These are phyloP conservation scores for Ophiostoma angusticollis DNA, from an alignment of 2,329 filamentous ascomycete species.

Conservation along the genomic window DNA sequence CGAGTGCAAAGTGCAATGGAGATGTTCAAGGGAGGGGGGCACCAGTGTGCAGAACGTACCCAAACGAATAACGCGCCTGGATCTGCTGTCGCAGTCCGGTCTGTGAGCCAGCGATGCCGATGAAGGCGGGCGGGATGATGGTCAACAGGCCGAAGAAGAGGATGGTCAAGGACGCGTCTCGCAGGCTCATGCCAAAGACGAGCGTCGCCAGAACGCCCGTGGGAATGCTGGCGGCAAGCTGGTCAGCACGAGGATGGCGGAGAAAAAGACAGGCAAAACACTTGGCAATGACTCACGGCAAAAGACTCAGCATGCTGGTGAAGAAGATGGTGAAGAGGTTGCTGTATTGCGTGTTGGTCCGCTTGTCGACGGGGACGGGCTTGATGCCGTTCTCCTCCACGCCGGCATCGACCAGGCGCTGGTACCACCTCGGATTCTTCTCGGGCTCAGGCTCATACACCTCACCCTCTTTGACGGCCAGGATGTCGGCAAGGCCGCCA, in stretches of 20 bases:
- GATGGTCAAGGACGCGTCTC: constrained; percentile 43
- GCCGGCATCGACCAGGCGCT: constrained; percentile 29
- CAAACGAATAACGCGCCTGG: constrained; percentile 48
- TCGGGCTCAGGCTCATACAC: constrained; percentile 20
- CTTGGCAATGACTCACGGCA: constrained; percentile 35
- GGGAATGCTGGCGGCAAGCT: constrained; percentile 29
- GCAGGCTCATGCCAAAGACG: constrained; percentile 38
- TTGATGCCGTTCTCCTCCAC: constrained; percentile 42
- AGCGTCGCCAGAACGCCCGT: constrained; percentile 46
- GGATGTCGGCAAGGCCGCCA: constrained; percentile 15
- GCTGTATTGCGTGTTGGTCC: constrained; percentile 38
- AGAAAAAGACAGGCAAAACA: not conserved
- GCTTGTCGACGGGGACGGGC: constrained; percentile 40
- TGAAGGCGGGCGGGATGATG: constrained; percentile 40
- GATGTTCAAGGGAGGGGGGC: too few relatives aligned
- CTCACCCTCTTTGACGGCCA: constrained; percentile 21
- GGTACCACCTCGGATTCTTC: constrained; percentile 28
- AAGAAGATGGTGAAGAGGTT: constrained; percentile 51
- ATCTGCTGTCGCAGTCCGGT: constrained; percentile 48
- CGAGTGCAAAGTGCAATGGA: too few relatives aligned
- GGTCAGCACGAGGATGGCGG: not conserved
- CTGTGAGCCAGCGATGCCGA: constrained; percentile 40
- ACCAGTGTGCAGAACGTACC: constrained; percentile 21
- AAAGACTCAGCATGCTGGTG: constrained; percentile 40
- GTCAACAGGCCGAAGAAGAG: constrained; percentile 44